These are phyloP conservation scores for Phytophthora fragariae DNA, from an alignment of 352 stramenopile genomes.

Conservation along the genomic window DNA sequence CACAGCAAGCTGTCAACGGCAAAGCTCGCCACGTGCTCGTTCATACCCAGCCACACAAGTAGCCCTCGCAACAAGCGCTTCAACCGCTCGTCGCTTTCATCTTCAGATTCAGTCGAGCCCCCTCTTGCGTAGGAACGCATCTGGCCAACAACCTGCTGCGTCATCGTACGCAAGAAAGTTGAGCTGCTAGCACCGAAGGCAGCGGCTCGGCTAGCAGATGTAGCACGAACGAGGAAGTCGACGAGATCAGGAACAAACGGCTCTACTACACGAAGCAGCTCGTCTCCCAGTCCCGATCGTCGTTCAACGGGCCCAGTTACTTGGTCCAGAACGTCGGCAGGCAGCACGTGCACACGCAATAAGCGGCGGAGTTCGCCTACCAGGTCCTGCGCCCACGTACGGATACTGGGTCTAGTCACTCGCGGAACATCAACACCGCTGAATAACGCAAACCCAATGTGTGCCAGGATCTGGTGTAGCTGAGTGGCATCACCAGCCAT, in stretches of 20 bases:
- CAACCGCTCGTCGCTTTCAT: constrained; percentile 39
- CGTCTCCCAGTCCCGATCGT: constrained; percentile 42
- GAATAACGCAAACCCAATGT: constrained; percentile 64
- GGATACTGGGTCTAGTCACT: constrained; percentile 63
- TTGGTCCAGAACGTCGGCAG: constrained; percentile 43
- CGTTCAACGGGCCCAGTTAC: constrained; percentile 34
- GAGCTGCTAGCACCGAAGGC: constrained; percentile 56
- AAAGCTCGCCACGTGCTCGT: constrained; percentile 54
- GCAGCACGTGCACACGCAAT: constrained; percentile 46
- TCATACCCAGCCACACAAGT: constrained; percentile 50
- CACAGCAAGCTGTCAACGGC: constrained; percentile 49
- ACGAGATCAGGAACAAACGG: constrained; percentile 70
- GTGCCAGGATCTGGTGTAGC: constrained; percentile 64
- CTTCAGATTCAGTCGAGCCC: constrained; percentile 38
- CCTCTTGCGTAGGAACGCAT: constrained; percentile 46
- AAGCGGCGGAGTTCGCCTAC: constrained; percentile 56
- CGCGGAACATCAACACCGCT: constrained; percentile 69
- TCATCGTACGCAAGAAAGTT: constrained; percentile 64
- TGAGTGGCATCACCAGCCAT: constrained; percentile 54
- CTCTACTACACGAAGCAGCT: constrained; percentile 59
- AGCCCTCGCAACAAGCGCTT: constrained; percentile 47
- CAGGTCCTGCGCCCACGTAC: constrained; percentile 60
- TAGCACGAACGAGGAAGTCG: constrained; percentile 65
- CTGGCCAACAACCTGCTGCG: constrained; percentile 54
- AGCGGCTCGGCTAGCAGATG: constrained; percentile 58